Conservation (phyloP, 768 basidiomycete species). For the Leccinum arenicola region DNA sequence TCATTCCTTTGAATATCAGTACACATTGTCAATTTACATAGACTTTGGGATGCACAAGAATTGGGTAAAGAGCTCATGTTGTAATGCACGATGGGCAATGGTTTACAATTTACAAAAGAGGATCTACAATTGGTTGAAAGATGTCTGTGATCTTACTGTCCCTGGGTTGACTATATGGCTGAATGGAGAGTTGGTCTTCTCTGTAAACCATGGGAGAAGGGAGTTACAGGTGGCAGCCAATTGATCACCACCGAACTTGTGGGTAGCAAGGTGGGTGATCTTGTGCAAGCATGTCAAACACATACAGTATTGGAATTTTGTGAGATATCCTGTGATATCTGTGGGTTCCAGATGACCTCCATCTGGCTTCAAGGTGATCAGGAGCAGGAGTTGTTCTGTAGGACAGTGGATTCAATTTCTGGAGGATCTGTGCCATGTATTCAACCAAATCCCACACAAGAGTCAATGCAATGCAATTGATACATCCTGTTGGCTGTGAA, state of each 20-base stretch:
- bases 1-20: too few relatives aligned
- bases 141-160: too few relatives aligned
- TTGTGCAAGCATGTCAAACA: not conserved
- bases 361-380: not conserved
- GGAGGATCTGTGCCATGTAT: not conserved
- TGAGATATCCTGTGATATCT: not conserved
- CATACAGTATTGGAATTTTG: not conserved
- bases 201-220: not conserved
- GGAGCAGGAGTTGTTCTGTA: not conserved
- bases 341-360: not conserved
- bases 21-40: too few relatives aligned
- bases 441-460: not conserved
- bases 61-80: too few relatives aligned
- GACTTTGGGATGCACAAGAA: too few relatives aligned
- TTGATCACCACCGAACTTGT: not conserved
- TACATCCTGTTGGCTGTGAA: too few relatives aligned
- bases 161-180: not conserved
- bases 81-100: too few relatives aligned
- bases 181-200: not conserved
- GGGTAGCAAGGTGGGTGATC: not conserved
- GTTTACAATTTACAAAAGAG: too few relatives aligned
- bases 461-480: not conserved
- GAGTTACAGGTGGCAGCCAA: not conserved
- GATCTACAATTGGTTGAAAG: too few relatives aligned
- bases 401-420: not conserved